Conservation (phyloP, 2,329 filamentous ascomycete genomes). For the Aureobasidium sp. region DNA sequence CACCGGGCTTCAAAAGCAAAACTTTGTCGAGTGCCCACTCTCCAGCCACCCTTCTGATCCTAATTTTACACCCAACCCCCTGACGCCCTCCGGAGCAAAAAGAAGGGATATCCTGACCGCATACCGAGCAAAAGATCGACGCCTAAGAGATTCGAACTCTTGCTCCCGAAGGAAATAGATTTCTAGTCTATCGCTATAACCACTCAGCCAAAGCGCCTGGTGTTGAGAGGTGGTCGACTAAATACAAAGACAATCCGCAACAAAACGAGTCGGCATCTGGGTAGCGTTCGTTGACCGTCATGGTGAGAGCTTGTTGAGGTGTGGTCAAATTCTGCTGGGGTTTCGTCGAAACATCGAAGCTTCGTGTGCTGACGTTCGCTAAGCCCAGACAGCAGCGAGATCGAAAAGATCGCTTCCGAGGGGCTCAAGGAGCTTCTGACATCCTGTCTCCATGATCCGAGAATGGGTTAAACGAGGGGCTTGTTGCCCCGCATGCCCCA, state of each 20-base stretch:
- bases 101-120: neutral
- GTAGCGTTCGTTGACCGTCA: no score
- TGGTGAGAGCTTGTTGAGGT: no score
- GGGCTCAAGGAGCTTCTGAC: neutral
- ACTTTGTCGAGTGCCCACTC: neutral
- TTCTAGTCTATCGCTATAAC: slow-evolving; percentile 12
- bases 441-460: neutral
- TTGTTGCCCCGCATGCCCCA: slow-evolving; percentile 10
- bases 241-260: no score
- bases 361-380: no score
- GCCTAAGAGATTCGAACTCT: neutral
- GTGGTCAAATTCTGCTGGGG: no score
- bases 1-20: neutral
- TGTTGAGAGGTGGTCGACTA: neutral
- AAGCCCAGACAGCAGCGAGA: no score
- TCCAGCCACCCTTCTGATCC: no score
- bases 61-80: neutral
- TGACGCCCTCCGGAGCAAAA: neutral
- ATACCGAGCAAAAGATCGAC: neutral
- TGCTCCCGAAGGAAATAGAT: slow-evolving; percentile 10
- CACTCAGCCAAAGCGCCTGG: slow-evolving; percentile 10
- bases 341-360: no score
- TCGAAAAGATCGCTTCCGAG: no score
- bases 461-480: neutral
- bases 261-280: no score